A percentile compares a stretch with the other conserved stretches of the same genome.
Conservation (phyloP, 164 flowering plant genomes). For the Magnolia kwangsiensis region DNA sequence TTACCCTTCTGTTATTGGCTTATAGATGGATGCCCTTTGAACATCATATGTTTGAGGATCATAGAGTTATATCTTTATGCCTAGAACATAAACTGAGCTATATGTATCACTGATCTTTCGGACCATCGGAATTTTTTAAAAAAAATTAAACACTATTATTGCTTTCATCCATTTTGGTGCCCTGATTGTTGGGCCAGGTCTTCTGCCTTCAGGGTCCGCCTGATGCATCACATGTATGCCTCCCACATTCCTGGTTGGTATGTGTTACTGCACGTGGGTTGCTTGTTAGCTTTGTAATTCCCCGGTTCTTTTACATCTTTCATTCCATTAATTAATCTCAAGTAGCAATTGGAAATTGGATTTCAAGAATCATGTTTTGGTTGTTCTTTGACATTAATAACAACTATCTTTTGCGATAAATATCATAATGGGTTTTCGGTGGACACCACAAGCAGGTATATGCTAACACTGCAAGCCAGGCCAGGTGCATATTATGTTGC, state of each 20-base stretch:
- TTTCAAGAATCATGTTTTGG: not conserved
- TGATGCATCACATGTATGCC: not conserved
- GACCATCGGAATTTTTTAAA: no score
- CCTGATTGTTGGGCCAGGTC: not conserved
- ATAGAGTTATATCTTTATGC: no score
- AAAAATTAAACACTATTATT: no score
- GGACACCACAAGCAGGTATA: not conserved
- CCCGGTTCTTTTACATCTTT: no score
- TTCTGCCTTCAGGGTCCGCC: not conserved
- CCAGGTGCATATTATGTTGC: not conserved
- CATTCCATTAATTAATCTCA: no score
- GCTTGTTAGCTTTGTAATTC: no score
- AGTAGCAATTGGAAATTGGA: not conserved
- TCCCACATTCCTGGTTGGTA: not conserved
- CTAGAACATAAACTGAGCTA: no score
- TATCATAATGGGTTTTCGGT: not conserved
- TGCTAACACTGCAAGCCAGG: not conserved
- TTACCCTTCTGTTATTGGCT: no score
- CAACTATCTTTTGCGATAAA: not conserved
- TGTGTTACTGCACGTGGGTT: not conserved
- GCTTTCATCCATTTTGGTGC: not conserved
- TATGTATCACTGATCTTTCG: no score
- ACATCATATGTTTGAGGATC: no score
- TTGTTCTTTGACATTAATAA: not conserved
- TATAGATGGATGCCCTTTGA: no score